Percentiles rank a stretch among this genome's conserved stretches.
phyloP scores from a whole-genome alignment of 352 stramenopile species.

The Pythium aristosporum region DNA sequence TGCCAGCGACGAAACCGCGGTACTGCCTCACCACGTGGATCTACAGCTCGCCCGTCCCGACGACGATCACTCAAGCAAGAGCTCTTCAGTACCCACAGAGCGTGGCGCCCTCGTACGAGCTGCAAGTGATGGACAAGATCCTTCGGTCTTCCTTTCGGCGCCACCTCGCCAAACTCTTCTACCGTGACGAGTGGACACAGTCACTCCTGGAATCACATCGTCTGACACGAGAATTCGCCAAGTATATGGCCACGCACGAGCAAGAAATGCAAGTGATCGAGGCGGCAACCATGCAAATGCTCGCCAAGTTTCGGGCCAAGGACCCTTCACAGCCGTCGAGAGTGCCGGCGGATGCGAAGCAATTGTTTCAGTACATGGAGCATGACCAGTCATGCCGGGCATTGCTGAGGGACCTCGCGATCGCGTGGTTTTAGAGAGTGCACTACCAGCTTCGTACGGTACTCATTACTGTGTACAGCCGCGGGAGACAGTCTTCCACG shows the following conservation, averaged over 20 bases:
- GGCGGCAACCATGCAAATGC: slow-evolving; percentile 50
- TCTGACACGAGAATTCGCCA: slow-evolving; percentile 45
- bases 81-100: slow-evolving; percentile 5
- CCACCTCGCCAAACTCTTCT: slow-evolving; percentile 59
- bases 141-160: slow-evolving; percentile 57
- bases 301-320: slow-evolving; percentile 58
- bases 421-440: slow-evolving; percentile 51
- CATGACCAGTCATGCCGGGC: slow-evolving; percentile 19
- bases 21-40: slow-evolving; percentile 76
- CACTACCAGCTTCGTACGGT: not conserved
- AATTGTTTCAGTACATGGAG: slow-evolving; percentile 31
- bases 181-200: slow-evolving; percentile 50
- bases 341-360: slow-evolving; percentile 33
- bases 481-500: slow-evolving; percentile 53
- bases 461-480: slow-evolving; percentile 53
- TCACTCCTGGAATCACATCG: slow-evolving; percentile 63
- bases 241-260: slow-evolving; percentile 66
- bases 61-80: not conserved
- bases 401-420: slow-evolving; percentile 31
- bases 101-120: slow-evolving; percentile 1
- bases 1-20: slow-evolving; percentile 45
- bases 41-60: slow-evolving; percentile 34
- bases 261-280: slow-evolving; percentile 51
- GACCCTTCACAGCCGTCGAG: slow-evolving; percentile 25
- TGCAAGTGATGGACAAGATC: slow-evolving; percentile 48